Base-by-base conservation (phyloP, 306 rosid genomes). In the Rosa chinensis region DNA sequence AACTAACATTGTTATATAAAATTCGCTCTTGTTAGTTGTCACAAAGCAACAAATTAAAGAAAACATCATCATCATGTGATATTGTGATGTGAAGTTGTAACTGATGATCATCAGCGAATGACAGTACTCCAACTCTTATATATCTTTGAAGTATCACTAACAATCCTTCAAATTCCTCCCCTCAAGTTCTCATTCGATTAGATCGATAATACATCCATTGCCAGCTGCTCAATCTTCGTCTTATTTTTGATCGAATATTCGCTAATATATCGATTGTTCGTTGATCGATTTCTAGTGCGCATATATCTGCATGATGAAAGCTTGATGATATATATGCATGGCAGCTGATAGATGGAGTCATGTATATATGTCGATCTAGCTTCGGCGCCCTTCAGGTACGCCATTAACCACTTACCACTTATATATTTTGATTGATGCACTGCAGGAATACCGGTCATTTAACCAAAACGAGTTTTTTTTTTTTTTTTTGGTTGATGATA, bases 11-110 rank as follows among this genome's bases (percentile, higher is more conserved):
- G 7, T 9, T 10, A 3, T 28, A 21, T 10, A 11, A 62, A 25
- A 11, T 62, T 62, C 37, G 4, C 8, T 17, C 18, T 28, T 61
- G 32, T 28, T 28, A 28, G 32, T 28, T 28, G 78, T 80, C 83
- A 72, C 85, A 79, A 82, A 61, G 66, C 72, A 75, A 79, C 75
- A 80, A 75, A 85, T 0, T 64, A 4, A 13, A 32, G 32, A 28
- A 76, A 80, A 82, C 79, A 81, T 28, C 80, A 47, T 82, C 73
- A 75, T 82, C 70, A 75, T 78, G 40, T 84, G 90, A 89, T 28
- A 12, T 13, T 58, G 78, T 76, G 88, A 32, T 63, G 68, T 63
- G 88, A 83, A 79, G 79, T 86, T 79, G 66, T 87, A 88, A 78
- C 94, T 58, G 86, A 88, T 86, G 42, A 63, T 28, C 68, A 28